phyloP scores from a whole-genome alignment of 78 protist genomes.

The Dictyostelium discoideum region DNA sequence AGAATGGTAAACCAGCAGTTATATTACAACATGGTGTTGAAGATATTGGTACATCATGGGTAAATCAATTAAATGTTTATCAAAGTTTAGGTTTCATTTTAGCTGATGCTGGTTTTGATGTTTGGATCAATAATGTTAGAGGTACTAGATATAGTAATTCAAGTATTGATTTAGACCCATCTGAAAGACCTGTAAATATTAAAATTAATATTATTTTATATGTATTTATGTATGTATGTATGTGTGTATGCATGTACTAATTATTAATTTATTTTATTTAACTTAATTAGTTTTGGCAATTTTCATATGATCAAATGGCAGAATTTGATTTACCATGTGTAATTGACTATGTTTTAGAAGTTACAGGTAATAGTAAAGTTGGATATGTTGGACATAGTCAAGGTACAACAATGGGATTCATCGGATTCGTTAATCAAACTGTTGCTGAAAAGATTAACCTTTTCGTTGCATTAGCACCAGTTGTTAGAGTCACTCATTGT shows the following conservation, averaged over 20 bases:
- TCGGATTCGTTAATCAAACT: slow-evolving; percentile 29
- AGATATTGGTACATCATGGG: slow-evolving; percentile 79
- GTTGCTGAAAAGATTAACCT: slow-evolving; percentile 60
- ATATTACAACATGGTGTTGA: slow-evolving; percentile 85
- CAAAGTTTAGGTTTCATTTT: slow-evolving; percentile 77
- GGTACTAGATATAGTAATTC: slow-evolving; percentile 71
- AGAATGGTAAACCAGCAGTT: slow-evolving; percentile 75
- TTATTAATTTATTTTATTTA: no score
- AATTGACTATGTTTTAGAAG: slow-evolving; percentile 38
- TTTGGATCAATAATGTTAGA: slow-evolving; percentile 82
- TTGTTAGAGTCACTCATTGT: slow-evolving; percentile 59
- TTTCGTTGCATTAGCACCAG: slow-evolving; percentile 84
- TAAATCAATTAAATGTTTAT: slow-evolving; percentile 49
- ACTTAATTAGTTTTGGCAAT: slow-evolving; percentile 11
- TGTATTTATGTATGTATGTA: no score
- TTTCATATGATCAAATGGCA: slow-evolving; percentile 51
- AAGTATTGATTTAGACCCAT: slow-evolving; percentile 4
- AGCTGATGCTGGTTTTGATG: slow-evolving; percentile 85
- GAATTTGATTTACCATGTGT: slow-evolving; percentile 76
- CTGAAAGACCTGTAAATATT: slow-evolving; percentile 26
- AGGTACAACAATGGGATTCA: slow-evolving; percentile 80
- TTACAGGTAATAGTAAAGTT: slow-evolving; percentile 22
- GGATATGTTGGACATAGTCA: slow-evolving; percentile 82
- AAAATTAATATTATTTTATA: background rate
- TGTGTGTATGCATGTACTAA: no score